A percentile compares a stretch with the other conserved stretches of the same genome.
Conservation (phyloP, 192 early-diverging fungal species). For the Coemansia reversa region DNA sequence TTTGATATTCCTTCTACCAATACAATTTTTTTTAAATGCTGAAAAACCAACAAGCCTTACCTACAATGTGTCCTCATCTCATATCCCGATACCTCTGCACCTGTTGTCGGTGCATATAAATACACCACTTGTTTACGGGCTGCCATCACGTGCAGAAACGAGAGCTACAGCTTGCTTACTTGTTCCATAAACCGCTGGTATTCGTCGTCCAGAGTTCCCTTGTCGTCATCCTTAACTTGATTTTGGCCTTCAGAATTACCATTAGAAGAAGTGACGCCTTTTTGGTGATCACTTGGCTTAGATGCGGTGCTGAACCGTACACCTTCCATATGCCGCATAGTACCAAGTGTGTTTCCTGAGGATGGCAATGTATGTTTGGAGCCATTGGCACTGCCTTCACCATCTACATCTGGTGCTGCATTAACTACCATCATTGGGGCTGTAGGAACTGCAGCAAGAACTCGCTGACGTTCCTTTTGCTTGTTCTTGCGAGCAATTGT, state of each 20-base stretch:
- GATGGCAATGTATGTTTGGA: not conserved
- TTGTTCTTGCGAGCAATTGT: constrained; percentile 56
- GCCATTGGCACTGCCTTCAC: constrained; percentile 19
- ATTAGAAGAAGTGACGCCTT: not conserved
- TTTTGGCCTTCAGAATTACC: not conserved
- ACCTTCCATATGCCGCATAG: constrained; percentile 7
- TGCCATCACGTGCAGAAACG: constrained; percentile 8
- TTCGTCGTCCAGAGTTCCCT: constrained; percentile 57
- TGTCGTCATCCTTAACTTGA: constrained; percentile 5
- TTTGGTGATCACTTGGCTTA: constrained; percentile 3
- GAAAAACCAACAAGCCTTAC: no score
- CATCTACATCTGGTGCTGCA: constrained; percentile 68
- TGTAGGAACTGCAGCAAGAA: constrained; percentile 46
- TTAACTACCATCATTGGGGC: constrained; percentile 63
- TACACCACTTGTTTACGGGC: constrained; percentile 5
- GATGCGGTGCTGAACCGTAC: constrained; percentile 9
- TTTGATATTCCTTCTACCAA: no score
- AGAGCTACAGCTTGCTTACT: constrained; percentile 48
- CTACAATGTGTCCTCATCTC: no score
- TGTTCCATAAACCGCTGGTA: constrained; percentile 65
- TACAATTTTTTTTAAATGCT: no score
- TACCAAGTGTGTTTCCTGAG: constrained; percentile 7
- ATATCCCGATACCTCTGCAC: no score
- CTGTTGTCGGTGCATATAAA: not conserved
- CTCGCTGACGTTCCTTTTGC: constrained; percentile 42